Evolutionary conservation across 2,329 filamentous ascomycete species (phyloP).

Genomic region (Xylaria multiplex): DNA sequence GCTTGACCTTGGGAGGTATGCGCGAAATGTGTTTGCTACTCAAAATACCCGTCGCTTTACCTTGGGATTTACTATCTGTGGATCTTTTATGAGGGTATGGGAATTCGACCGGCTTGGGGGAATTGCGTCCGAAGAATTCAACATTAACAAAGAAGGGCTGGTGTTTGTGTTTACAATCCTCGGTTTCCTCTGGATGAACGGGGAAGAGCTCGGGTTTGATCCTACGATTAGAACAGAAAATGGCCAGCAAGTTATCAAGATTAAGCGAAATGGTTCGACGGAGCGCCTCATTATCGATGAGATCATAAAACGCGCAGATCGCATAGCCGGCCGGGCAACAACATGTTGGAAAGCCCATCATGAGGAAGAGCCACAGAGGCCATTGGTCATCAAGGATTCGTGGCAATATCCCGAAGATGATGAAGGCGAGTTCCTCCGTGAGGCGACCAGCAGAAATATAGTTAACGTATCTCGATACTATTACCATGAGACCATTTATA

Average conservation of each 20-base stretch:
- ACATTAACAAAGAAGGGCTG: constrained; percentile 56
- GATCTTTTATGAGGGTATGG: constrained; percentile 58
- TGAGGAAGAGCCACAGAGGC: constrained; percentile 47
- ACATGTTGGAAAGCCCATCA: constrained; percentile 58
- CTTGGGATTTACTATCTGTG: constrained; percentile 44
- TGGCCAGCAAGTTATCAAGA: constrained; percentile 52
- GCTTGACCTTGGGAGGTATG: constrained; percentile 57
- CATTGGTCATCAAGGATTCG: constrained; percentile 59
- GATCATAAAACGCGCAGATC: constrained; percentile 48
- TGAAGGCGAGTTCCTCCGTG: constrained; percentile 53
- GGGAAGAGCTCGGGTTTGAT: constrained; percentile 56
- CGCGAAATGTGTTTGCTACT: constrained; percentile 54
- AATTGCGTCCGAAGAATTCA: constrained; percentile 57
- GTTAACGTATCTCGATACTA: constrained; percentile 56
- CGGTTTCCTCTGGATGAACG: constrained; percentile 54
- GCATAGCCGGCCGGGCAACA: constrained; percentile 51
- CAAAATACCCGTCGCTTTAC: constrained; percentile 57
- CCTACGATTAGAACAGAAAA: constrained; percentile 52
- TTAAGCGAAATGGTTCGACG: constrained; percentile 50
- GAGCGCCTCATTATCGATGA: constrained; percentile 56
- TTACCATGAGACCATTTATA: constrained; percentile 53
- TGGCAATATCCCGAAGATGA: constrained; percentile 55
- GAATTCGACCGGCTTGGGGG: constrained; percentile 57
- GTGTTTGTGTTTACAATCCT: constrained; percentile 53
- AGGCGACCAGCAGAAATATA: constrained; percentile 51